phyloP scores from a whole-genome alignment of 306 rosid species.

The Dryas drummondii region DNA sequence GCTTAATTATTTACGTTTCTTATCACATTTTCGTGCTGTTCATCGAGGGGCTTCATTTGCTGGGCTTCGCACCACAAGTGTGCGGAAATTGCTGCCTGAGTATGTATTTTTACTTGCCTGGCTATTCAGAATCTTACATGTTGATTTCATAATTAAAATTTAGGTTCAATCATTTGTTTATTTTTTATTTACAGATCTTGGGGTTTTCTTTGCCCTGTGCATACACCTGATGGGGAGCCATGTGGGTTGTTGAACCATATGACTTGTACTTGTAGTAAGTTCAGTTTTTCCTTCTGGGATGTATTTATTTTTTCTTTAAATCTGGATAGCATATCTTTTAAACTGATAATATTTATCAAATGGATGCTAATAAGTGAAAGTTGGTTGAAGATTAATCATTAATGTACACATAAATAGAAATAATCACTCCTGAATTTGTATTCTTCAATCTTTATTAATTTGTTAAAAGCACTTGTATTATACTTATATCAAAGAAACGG shows the following conservation, averaged over 20 bases:
- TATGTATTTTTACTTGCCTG: constrained; percentile 35
- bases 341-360: not conserved
- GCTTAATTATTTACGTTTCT: constrained; percentile 79
- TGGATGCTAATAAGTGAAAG: not conserved
- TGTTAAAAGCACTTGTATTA: no score
- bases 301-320: not conserved
- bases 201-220: constrained; percentile 99
- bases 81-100: constrained; percentile 95
- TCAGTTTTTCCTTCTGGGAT: constrained; percentile 1
- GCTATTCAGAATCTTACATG: constrained; percentile 9
- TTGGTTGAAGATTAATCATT: not conserved
- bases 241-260: constrained; percentile 97
- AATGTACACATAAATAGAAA: not conserved
- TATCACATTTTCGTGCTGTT: constrained; percentile 92
- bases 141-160: constrained; percentile 12
- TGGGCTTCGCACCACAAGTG: constrained; percentile 92
- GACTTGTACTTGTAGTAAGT: constrained; percentile 77
- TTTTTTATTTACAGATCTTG: constrained; percentile 59
- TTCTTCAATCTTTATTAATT: no score
- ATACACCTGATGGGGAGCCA: constrained; percentile 99
- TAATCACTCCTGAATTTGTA: no score
- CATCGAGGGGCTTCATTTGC: constrained; percentile 98
- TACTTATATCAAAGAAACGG: no score
- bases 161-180: constrained; percentile 14
- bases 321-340: not conserved